phyloP scores from a whole-genome alignment of 805 yeast genomes.

The Lipomyces japonicus region DNA sequence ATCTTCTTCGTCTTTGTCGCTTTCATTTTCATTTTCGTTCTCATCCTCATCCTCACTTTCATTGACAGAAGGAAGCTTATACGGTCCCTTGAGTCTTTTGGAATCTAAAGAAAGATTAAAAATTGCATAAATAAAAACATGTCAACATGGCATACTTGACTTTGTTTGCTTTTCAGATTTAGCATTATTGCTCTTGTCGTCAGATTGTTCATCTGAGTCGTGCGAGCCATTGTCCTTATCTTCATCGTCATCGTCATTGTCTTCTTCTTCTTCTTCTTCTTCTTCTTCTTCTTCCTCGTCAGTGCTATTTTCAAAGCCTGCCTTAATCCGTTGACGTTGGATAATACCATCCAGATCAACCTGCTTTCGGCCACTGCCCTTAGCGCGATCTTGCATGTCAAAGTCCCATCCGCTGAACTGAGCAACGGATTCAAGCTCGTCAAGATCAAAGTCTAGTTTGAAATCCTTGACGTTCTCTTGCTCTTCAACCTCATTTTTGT shows the following conservation, averaged over 20 bases:
- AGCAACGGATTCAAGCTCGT: conserved; percentile 46
- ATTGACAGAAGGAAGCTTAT: conserved; percentile 32
- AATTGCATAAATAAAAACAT: no score
- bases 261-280: conserved; percentile 27
- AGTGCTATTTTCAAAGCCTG: conserved; percentile 43
- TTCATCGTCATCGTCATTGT: conserved; percentile 37
- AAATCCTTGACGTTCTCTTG: conserved; percentile 40
- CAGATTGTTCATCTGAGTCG: neutral
- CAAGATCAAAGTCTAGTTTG: conserved; percentile 65
- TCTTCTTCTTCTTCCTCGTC: conserved; percentile 32
- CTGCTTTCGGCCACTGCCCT: conserved; percentile 43
- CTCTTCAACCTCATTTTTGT: neutral
- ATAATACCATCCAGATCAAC: conserved; percentile 88
- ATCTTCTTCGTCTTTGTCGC: conserved; percentile 35
- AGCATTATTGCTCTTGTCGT: no score
- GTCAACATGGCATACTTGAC: no score
- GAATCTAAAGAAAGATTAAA: no score
- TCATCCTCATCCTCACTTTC: conserved; percentile 45
- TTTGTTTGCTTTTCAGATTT: no score
- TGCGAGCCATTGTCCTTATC: neutral
- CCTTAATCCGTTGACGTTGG: conserved; percentile 77
- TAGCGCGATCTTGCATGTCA: conserved; percentile 45
- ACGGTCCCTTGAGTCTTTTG: no score
- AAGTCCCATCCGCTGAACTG: conserved; percentile 83
- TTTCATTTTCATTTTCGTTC: no score